These are phyloP conservation scores for Ganoderma boninense DNA, from an alignment of 1,284 basidiomycete species.

Conservation along the genomic window DNA sequence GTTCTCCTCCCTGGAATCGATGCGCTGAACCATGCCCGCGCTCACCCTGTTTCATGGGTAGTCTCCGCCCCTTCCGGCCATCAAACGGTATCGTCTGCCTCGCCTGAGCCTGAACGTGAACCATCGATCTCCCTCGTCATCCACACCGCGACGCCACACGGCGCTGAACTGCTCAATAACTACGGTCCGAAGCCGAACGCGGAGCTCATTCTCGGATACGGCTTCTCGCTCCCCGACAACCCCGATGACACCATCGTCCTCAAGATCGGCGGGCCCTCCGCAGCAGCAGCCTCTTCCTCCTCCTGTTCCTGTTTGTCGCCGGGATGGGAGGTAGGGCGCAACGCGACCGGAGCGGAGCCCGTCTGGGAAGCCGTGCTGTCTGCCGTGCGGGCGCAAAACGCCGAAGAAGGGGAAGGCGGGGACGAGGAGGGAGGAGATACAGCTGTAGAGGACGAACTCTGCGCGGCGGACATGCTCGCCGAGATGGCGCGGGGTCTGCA, in stretches of 20 bases:
- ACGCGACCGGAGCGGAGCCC: conserved; percentile 60
- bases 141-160: conserved; percentile 51
- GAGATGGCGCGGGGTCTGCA: conserved; percentile 71
- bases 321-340: conserved; percentile 70
- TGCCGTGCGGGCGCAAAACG: conserved; percentile 46
- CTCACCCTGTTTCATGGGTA: conserved; percentile 81
- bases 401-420: conserved; percentile 34
- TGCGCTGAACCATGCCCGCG: conserved; percentile 82
- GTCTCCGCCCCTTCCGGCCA: conserved; percentile 45
- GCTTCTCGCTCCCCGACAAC: conserved; percentile 80
- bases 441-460: conserved; percentile 64
- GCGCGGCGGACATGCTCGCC: conserved; percentile 68
- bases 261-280: conserved; percentile 64
- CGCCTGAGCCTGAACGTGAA: conserved; percentile 3
- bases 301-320: conserved; percentile 37
- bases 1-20: conserved; percentile 89
- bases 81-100: not conserved
- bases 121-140: conserved; percentile 50
- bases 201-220: conserved; percentile 88
- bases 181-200: conserved; percentile 88
- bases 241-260: conserved; percentile 88
- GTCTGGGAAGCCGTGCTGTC: conserved; percentile 67
- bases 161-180: conserved; percentile 86
- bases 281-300: conserved; percentile 30
- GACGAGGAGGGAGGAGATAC: conserved; percentile 31